Base-by-base conservation (phyloP, 208 protist species). In the Porcisia hertigi region DNA sequence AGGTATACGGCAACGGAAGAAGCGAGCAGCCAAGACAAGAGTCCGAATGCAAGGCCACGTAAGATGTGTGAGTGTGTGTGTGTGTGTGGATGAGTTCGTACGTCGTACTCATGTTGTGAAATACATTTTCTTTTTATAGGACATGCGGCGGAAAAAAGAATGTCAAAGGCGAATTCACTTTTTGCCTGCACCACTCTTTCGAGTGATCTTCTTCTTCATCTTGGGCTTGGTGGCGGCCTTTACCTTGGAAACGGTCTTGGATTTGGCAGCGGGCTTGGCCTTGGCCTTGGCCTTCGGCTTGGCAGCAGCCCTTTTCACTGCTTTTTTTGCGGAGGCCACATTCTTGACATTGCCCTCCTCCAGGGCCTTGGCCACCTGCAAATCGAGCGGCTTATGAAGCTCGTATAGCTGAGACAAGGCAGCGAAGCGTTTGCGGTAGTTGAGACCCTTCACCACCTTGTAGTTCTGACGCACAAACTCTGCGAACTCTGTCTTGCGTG, bases 341-440 rank as follows among this genome's bases (percentile, higher is more conserved):
- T 81, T 86, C 57, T 75, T 84, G 23, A 69, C 45, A 25, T 83
- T 83, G 2, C 30, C 57, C 23, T 87, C 87, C 62, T 82, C 59
- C n/a, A 93, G 53, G 47, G 90, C 88, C 55, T 88, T 89, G 49
- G 86, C 81, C 47, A 94, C 78, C 66, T 82, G 78, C 67, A 74
- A 64, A 53, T 94, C 82, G 25, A 94, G 57, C 12, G 89, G 89
- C 84, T 92, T 88, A 62, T 86, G 83, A n/a, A 96, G 83, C 45
- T 90, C 86, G 77, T 94, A 96, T 47, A 96, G 75, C 79, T 94
- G 85, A 14, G 88, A 93, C 39, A 96, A 90, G 18, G 92, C 92
- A 1, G 76, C 36, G 47, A 96, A 93, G 23, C 92, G 92, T 72
- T 86, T 88, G 39, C 72, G 69, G 77, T 90, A 87, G 79, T 91